Base-by-base conservation (phyloP, 305 asterid species). In the Fraxinus latifolia region DNA sequence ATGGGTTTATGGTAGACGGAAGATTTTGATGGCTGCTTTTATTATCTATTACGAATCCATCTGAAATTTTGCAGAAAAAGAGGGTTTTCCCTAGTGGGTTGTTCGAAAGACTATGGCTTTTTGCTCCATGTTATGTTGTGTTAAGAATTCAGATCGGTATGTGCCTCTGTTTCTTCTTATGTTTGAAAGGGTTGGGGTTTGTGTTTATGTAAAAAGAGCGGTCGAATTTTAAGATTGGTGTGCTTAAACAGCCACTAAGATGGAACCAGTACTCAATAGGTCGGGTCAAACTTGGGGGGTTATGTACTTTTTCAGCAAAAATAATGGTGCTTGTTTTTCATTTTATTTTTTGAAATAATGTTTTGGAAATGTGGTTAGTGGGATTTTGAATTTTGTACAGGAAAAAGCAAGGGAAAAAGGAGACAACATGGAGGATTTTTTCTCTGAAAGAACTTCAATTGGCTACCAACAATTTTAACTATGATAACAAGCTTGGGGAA, bases 401-500 rank as follows among this genome's bases (percentile, higher is more conserved):
- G 85, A 92, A 87, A 87, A 87, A 74, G 34, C 85, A 90, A 86
- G 88, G 85, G 82, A 92, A 90, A 88, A 92, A 95, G 88, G 92
- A 90, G 85, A 73, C 93, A 58, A 74, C 90, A 0, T 95, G 98
- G 98, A 95, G 97, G 87, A 88, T 93, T 77, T 95, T 92, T 85
- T 93, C 98, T 74, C 83, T 95, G 90, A 95, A 91, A 84, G 98
- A 95, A 83, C 86, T 95, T 89, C 98, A 93, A 60, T 85, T 94
- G 78, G 98, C 98, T 82, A 93, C 98, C 0, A 95, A 95, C 87
- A 93, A 91, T 83, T 95, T 95, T 81, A 95, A 95, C 89, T 95
- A 93, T 29, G 98, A 95, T 83, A 95, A 93, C 93, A 95, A 95
- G 94, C 98, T 93, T 47, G 98, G 97, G 77, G 98, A 95, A 91